Base-by-base conservation (phyloP, 768 basidiomycete genomes). In the Amanita subjunquillea region DNA sequence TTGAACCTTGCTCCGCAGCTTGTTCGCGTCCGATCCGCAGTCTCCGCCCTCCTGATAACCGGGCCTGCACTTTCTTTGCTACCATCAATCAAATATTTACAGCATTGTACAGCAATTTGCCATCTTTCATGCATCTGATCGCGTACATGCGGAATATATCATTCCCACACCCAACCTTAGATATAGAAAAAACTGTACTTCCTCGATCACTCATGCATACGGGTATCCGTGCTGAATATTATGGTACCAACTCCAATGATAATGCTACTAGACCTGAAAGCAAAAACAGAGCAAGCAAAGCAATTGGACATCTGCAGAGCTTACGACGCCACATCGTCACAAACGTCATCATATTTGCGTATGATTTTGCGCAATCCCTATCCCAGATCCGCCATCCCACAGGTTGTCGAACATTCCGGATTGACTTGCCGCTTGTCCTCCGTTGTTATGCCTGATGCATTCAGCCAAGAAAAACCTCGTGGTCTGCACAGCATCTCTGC, bases 401-500 rank as follows among this genome's bases (percentile, higher is more conserved):
- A 53, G 4, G 20, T 37, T 42, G 6, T 48, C 55, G 44, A 58
- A 48, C 57, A 67, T 49, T 6, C 83, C 89, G 91, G 91, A 66
- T 92, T 93, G 3, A 87, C 69, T 58, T 75, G 72, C 52, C 93
- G 71, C 65, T 74, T 75, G 66, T 94, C 92, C 63, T 85, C 80
- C 42, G 80, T 83, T 50, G 76, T 82, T 29, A 77, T 60, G 20
- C 67, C 83, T 30, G 67, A 63, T 4, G 78, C 76, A 59, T 89
- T 73, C 25, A 94, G 64, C 90, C 90, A 96, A 41, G 88, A 86
- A 59, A 75, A 83, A 15, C 88, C 87, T 30, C 76, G 71, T 0
- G 93, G 90, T 36, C 92, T 72, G 68, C 91, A 94, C 41, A 95
- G 67, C 39, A 91, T 77, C 51, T 85, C 82, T 27, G 78, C 65